Evolutionary conservation across 108 stramenopile species (phyloP).

Genomic region (Nitzschia sp.): DNA sequence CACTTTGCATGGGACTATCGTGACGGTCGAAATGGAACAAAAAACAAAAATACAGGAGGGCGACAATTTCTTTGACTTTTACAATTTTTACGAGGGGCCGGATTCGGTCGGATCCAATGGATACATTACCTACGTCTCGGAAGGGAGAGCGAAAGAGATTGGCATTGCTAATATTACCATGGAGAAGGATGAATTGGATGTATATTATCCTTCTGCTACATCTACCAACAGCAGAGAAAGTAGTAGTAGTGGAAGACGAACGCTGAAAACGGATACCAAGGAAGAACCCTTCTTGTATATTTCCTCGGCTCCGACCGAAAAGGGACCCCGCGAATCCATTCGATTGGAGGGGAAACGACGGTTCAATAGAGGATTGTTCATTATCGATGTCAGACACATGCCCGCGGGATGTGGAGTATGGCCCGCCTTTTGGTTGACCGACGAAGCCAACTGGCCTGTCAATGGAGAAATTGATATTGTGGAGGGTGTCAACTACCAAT

Average conservation of each 20-base stretch:
- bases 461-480: constrained; percentile 93
- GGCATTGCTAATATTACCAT: constrained; percentile 60
- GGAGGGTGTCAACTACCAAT: constrained; percentile 85
- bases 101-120: constrained; percentile 85
- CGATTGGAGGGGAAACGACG: constrained; percentile 76
- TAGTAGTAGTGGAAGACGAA: constrained; percentile 8
- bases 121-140: constrained; percentile 62
- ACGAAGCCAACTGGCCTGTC: constrained; percentile 89
- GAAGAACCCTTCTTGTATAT: constrained; percentile 80
- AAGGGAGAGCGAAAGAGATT: constrained; percentile 45
- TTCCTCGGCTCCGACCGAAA: constrained; percentile 59
- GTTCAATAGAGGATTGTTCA: constrained; percentile 82
- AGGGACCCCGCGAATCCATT: constrained; percentile 73
- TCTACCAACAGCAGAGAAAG: too few species aligned
- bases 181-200: constrained; percentile 45
- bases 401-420: constrained; percentile 90
- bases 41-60: too few species aligned
- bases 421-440: constrained; percentile 91
- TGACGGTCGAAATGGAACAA: too few species aligned
- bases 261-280: not conserved
- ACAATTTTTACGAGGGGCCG: constrained; percentile 75
- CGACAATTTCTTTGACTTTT: constrained; percentile 66
- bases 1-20: not conserved
- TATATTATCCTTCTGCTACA: constrained; percentile 18
- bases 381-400: constrained; percentile 83